These are phyloP conservation scores for Hyaloscypha variabilis DNA, from an alignment of 495 filamentous ascomycete genomes.

Conservation along the genomic window DNA sequence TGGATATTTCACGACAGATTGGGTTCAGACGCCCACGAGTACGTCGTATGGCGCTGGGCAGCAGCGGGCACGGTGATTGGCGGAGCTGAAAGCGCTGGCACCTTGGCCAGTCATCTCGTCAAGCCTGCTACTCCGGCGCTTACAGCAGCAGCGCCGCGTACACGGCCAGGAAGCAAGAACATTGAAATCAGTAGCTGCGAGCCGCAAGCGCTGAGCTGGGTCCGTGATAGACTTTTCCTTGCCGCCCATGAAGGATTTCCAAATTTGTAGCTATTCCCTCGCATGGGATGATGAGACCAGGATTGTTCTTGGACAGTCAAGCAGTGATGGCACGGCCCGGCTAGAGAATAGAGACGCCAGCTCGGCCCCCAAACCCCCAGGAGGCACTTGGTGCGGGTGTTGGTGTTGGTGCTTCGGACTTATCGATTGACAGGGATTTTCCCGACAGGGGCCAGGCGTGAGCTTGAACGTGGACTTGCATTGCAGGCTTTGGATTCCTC, in stretches of 20 bases:
- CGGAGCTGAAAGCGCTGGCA: constrained; percentile 20
- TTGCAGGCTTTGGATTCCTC: too few species aligned
- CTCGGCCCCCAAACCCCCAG: not conserved
- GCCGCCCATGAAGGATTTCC: not conserved
- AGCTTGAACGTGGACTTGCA: constrained; percentile 3
- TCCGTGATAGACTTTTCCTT: not conserved
- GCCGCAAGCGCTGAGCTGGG: constrained; percentile 4
- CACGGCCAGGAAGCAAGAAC: not conserved
- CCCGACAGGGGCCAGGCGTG: not conserved
- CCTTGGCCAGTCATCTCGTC: constrained; percentile 12
- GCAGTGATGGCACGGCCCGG: too few species aligned
- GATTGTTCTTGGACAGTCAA: too few species aligned
- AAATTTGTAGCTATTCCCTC: not conserved
- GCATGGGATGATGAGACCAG: not conserved
- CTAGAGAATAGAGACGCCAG: too few species aligned
- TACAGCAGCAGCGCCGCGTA: constrained; percentile 7
- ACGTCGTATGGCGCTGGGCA: constrained; percentile 7
- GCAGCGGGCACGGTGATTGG: constrained; percentile 22
- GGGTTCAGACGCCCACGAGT: constrained; percentile 18
- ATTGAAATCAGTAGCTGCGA: not conserved
- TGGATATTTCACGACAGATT: constrained; percentile 19
- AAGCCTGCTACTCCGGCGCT: constrained; percentile 13
- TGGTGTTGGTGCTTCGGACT: not conserved
- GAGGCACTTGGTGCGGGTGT: too few species aligned
- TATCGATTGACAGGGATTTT: not conserved